phyloP scores from a whole-genome alignment of 805 yeast species.

The Debaryomyces prosopidis region DNA sequence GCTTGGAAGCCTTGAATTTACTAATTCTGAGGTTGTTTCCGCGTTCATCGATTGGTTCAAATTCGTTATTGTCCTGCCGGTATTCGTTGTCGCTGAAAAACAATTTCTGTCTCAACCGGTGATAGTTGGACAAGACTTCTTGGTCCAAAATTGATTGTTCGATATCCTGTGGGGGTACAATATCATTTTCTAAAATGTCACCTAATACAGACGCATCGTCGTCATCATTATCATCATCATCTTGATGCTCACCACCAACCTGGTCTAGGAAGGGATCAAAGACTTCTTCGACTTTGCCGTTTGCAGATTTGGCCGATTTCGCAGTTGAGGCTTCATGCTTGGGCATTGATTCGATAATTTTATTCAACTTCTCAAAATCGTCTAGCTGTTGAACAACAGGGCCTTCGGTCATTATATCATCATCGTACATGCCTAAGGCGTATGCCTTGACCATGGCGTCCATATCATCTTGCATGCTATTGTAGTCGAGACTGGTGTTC shows the following conservation, averaged over 20 bases:
- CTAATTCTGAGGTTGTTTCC: constrained; percentile 64
- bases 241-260: constrained; percentile 24
- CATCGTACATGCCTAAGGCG: constrained; percentile 59
- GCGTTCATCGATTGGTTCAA: constrained; percentile 67
- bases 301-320: constrained; percentile 1
- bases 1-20: constrained; percentile 62
- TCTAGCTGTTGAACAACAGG: constrained; percentile 52
- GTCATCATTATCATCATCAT: constrained; percentile 36
- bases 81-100: constrained; percentile 19
- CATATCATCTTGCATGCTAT: constrained; percentile 40
- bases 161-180: constrained; percentile 13
- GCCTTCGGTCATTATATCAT: constrained; percentile 56
- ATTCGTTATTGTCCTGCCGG: constrained; percentile 45
- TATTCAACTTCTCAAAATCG: constrained; percentile 56
- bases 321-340: constrained; percentile 1
- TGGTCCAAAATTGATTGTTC: constrained; percentile 39
- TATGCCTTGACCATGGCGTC: constrained; percentile 65
- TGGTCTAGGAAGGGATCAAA: constrained; percentile 14
- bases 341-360: constrained; percentile 42
- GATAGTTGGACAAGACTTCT: constrained; percentile 57
- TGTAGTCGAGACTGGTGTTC: constrained; percentile 35
- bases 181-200: constrained; percentile 45
- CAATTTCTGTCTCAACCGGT: constrained; percentile 53
- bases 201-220: constrained; percentile 39
- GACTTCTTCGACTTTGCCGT: constrained; percentile 5